A percentile compares a stretch with the other conserved stretches of the same genome.
These are phyloP conservation scores for Aspergillus sp. DNA, from an alignment of 2,329 filamentous ascomycete genomes.

Conservation along the genomic window DNA sequence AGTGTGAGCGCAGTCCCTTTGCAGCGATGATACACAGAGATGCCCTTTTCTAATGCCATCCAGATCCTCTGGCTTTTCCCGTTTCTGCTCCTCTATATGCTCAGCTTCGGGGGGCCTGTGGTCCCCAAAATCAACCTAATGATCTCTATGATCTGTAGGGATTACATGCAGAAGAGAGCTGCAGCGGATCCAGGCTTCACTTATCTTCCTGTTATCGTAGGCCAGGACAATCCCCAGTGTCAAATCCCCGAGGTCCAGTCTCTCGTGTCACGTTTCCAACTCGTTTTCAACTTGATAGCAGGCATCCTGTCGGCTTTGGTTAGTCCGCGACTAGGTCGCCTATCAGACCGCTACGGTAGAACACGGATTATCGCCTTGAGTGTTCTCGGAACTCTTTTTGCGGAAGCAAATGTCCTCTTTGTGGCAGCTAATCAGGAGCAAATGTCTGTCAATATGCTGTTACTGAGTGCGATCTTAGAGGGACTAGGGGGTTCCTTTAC, in stretches of 20 bases:
- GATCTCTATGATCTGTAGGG: constrained; percentile 75
- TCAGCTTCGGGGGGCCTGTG: constrained; percentile 81
- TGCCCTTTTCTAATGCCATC: constrained; percentile 8
- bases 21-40: background rate
- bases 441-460: constrained; percentile 73
- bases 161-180: constrained; percentile 71
- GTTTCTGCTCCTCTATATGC: constrained; percentile 75
- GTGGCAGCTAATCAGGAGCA: constrained; percentile 71
- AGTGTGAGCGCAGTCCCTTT: constrained; percentile 39
- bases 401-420: constrained; percentile 74
- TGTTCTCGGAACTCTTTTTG: constrained; percentile 69
- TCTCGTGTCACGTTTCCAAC: constrained; percentile 71
- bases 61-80: constrained; percentile 80
- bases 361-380: constrained; percentile 70
- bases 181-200: constrained; percentile 57
- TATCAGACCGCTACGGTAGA: constrained; percentile 85
- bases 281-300: constrained; percentile 70
- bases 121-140: constrained; percentile 89
- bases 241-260: constrained; percentile 74
- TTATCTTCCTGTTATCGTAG: constrained; percentile 63
- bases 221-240: constrained; percentile 74
- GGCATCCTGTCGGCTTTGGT: constrained; percentile 77
- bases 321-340: constrained; percentile 75
- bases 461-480: constrained; percentile 74
- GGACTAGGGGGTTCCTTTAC: constrained; percentile 88